A percentile compares a stretch with the other conserved stretches of the same genome.
These are phyloP conservation scores for Candida boidinii DNA, from an alignment of 805 yeast genomes.

Conservation along the genomic window DNA sequence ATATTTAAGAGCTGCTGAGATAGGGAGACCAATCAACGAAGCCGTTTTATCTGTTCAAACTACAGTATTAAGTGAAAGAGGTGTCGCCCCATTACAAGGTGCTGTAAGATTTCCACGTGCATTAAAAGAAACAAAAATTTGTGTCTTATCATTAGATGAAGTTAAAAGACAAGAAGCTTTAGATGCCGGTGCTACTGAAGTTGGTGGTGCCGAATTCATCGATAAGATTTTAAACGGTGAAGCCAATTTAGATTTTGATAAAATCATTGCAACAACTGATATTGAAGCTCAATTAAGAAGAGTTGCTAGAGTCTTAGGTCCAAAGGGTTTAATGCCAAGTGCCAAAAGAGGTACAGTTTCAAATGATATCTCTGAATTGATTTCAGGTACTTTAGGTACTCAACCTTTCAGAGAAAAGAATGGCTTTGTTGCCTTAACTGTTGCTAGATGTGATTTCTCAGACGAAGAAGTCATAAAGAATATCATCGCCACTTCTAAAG, in stretches of 20 bases:
- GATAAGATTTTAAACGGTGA: slow-evolving; percentile 49
- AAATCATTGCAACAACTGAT: slow-evolving; percentile 81
- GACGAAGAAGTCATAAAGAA: slow-evolving; percentile 72
- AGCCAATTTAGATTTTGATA: slow-evolving; percentile 52
- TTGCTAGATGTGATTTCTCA: slow-evolving; percentile 70
- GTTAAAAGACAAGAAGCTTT: slow-evolving; percentile 45
- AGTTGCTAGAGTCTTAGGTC: slow-evolving; percentile 79
- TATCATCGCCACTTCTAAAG: slow-evolving; percentile 55
- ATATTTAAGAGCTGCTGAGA: slow-evolving; percentile 82
- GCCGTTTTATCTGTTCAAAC: slow-evolving; percentile 64
- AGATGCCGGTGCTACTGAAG: slow-evolving; percentile 50
- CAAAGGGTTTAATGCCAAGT: slow-evolving; percentile 82
- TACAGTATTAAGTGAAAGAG: slow-evolving; percentile 61
- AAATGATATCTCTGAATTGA: slow-evolving; percentile 46
- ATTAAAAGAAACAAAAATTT: slow-evolving; percentile 52
- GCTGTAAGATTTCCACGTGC: slow-evolving; percentile 66
- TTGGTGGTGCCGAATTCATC: slow-evolving; percentile 69
- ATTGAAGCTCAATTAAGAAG: slow-evolving; percentile 52
- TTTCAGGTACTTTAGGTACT: slow-evolving; percentile 53
- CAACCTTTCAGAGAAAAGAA: slow-evolving; percentile 72
- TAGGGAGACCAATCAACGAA: slow-evolving; percentile 68
- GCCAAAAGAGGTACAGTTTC: slow-evolving; percentile 82
- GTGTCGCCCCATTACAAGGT: slow-evolving; percentile 70
- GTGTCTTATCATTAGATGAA: slow-evolving; percentile 58
- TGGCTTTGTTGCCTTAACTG: slow-evolving; percentile 51